Conservation (phyloP, 2,329 filamentous ascomycete species). For the Torrubiella hemipterigena region DNA sequence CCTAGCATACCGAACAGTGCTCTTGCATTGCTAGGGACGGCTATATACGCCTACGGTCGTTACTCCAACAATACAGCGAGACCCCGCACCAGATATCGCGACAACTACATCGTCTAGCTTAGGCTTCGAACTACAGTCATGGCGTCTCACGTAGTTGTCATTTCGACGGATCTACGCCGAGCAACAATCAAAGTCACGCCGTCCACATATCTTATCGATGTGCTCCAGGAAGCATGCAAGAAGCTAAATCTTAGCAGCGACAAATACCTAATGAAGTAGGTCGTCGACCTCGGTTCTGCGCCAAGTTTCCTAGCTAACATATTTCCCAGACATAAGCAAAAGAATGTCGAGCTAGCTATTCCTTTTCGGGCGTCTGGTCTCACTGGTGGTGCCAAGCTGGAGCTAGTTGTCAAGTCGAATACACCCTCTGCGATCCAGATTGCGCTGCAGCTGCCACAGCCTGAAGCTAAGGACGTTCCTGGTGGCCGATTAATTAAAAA, state of each 20-base stretch:
- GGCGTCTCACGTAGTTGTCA: constrained; percentile 80
- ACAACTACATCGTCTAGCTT: no score
- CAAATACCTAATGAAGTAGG: constrained; percentile 71
- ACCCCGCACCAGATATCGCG: no score
- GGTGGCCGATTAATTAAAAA: constrained; percentile 67
- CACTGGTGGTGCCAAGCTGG: constrained; percentile 75
- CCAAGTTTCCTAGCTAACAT: constrained; percentile 2
- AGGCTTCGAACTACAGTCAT: constrained; percentile 48
- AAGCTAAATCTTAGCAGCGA: constrained; percentile 65
- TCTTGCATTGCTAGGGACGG: no score
- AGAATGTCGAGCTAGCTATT: constrained; percentile 72
- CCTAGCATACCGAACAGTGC: no score
- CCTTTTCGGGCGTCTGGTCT: constrained; percentile 77
- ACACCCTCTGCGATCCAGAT: constrained; percentile 79
- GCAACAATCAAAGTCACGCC: constrained; percentile 75
- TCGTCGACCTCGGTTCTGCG: not conserved
- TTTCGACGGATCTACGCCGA: constrained; percentile 67
- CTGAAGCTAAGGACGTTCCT: constrained; percentile 50
- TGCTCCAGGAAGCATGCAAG: constrained; percentile 75
- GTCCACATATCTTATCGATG: constrained; percentile 68
- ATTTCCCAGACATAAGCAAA: constrained; percentile 66
- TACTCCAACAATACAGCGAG: no score
- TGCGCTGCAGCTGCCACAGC: constrained; percentile 71
- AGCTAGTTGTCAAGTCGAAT: constrained; percentile 77
- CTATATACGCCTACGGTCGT: no score